Percentiles rank a stretch among this genome's conserved stretches.
These are phyloP conservation scores for Tricholoma flavovirens DNA, from an alignment of 768 basidiomycete genomes.

Conservation along the genomic window DNA sequence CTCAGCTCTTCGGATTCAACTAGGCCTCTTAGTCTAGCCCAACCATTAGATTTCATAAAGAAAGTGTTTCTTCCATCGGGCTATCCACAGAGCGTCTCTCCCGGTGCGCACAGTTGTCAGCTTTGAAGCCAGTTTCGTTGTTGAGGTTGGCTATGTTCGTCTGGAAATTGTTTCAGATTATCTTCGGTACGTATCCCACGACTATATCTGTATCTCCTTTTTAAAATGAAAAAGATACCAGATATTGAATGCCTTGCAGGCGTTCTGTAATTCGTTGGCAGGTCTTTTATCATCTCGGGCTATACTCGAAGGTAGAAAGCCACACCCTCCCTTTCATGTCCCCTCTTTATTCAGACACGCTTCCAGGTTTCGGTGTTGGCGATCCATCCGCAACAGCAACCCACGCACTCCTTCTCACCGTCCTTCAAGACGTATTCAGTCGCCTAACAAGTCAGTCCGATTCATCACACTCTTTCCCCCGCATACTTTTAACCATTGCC, in stretches of 20 bases:
- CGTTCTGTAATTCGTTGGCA: slow-evolving; percentile 64
- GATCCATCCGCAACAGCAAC: slow-evolving; percentile 62
- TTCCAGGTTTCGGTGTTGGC: slow-evolving; percentile 62
- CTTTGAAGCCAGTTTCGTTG: neutral
- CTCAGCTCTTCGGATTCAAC: slow-evolving; percentile 1
- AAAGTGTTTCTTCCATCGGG: slow-evolving; percentile 59
- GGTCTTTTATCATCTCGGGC: slow-evolving; percentile 61
- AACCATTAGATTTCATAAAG: slow-evolving; percentile 25
- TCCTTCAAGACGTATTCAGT: slow-evolving; percentile 61
- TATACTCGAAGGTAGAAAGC: slow-evolving; percentile 50
- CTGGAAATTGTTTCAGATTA: slow-evolving; percentile 37
- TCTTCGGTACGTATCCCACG: slow-evolving; percentile 35
- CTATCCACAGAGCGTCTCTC: slow-evolving; percentile 55
- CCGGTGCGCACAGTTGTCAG: slow-evolving; percentile 31
- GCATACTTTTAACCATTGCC: neutral
- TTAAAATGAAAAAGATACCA: slow-evolving; percentile 46
- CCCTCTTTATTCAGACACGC: neutral
- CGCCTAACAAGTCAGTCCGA: slow-evolving; percentile 52
- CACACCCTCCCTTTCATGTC: neutral
- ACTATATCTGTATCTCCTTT: too few relatives aligned
- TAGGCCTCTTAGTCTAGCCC: slow-evolving; percentile 1
- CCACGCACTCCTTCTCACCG: slow-evolving; percentile 55
- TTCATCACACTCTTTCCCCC: neutral
- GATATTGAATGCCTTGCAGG: slow-evolving; percentile 58
- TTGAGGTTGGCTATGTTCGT: neutral